phyloP scores from a whole-genome alignment of 2,329 filamentous ascomycete genomes.

The Emergomyces africanus region DNA sequence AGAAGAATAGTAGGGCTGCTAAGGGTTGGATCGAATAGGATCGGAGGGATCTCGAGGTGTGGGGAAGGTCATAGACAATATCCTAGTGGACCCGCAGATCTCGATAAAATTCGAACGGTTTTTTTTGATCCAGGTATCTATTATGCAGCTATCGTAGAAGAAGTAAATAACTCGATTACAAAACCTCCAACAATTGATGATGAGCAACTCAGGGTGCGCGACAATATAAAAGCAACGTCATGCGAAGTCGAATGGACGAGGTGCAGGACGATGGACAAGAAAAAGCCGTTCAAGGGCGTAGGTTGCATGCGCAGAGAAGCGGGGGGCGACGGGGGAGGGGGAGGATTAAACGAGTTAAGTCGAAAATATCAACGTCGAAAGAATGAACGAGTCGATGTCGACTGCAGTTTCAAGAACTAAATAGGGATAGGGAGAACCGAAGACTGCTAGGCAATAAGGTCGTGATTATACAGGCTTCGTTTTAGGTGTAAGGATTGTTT shows the following conservation, averaged over 20 bases:
- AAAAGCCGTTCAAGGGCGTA: background rate
- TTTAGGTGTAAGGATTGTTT: background rate
- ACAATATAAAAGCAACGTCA: background rate
- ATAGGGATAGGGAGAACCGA: background rate
- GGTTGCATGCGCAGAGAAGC: background rate
- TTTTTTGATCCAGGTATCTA: background rate
- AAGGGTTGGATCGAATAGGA: background rate
- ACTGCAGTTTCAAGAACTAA: background rate
- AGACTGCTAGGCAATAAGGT: background rate
- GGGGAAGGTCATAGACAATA: background rate
- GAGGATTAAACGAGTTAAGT: background rate
- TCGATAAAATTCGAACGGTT: background rate
- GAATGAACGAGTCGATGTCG: slow-evolving; percentile 1
- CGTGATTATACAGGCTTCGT: background rate
- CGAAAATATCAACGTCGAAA: background rate
- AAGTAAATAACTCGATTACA: background rate
- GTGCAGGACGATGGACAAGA: background rate
- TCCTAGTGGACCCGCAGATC: background rate
- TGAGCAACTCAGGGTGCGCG: background rate
- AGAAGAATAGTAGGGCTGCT: slow-evolving; percentile 2
- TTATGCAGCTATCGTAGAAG: background rate
- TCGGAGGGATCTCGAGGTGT: background rate
- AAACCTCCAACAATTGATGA: background rate
- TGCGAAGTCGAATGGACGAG: background rate
- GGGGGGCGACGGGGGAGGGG: too few relatives aligned